Evolutionary conservation across 1,284 basidiomycete species (phyloP).

Genomic region (Malassezia arunalokei): DNA sequence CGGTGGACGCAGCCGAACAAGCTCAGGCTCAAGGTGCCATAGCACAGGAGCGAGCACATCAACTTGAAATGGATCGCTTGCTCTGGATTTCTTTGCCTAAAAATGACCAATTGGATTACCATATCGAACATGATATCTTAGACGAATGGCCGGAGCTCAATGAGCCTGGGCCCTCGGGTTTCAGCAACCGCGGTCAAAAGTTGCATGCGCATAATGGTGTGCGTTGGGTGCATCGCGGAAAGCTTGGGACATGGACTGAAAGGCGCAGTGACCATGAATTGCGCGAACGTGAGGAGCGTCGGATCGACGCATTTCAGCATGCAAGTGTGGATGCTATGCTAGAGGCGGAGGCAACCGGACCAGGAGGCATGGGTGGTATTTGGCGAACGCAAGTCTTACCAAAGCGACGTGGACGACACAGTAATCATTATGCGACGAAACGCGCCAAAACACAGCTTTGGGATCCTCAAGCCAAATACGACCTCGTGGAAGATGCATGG

Average conservation of each 20-base stretch:
- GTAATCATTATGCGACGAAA: background rate
- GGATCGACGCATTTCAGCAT: constrained; percentile 29
- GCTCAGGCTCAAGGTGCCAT: too few relatives aligned
- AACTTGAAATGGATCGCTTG: constrained; percentile 9
- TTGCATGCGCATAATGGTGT: constrained; percentile 27
- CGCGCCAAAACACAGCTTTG: background rate
- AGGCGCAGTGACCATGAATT: constrained; percentile 36
- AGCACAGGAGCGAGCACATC: background rate
- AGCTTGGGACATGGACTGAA: constrained; percentile 39
- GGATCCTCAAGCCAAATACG: background rate
- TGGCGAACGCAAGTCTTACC: background rate
- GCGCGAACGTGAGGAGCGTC: constrained; percentile 22
- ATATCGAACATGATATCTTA: constrained; percentile 9
- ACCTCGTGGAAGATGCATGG: background rate
- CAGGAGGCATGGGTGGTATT: constrained; percentile 5
- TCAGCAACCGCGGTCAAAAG: constrained; percentile 42
- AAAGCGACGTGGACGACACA: background rate
- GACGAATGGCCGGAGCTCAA: background rate
- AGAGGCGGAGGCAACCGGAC: constrained; percentile 6
- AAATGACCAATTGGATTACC: constrained; percentile 12
- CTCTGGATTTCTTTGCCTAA: constrained; percentile 15
- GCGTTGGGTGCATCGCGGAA: constrained; percentile 38
- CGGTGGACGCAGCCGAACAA: too few relatives aligned
- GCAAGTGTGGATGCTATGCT: constrained; percentile 29
- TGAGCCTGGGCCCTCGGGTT: constrained; percentile 4